Percentiles rank a stretch among this genome's conserved stretches.
These are phyloP conservation scores for Ustilago cynodontis DNA, from an alignment of 1,284 basidiomycete species.

Conservation along the genomic window DNA sequence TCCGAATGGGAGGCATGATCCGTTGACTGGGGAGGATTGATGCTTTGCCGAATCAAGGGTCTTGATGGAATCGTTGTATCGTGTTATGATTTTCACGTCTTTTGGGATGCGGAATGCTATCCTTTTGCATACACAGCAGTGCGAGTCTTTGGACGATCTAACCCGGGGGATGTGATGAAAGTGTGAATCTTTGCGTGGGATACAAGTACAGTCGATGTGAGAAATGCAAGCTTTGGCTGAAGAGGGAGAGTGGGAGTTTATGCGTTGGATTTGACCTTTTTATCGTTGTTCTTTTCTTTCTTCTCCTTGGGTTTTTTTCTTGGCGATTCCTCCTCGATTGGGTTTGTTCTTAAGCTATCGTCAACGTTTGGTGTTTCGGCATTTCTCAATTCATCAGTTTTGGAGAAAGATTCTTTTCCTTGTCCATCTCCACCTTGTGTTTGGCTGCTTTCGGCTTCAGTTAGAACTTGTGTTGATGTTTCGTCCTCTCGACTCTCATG, in stretches of 20 bases:
- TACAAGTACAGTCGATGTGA: neutral
- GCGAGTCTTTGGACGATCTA: too few relatives aligned
- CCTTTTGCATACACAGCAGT: too few relatives aligned
- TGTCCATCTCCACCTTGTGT: neutral
- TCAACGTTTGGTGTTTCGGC: conserved; percentile 18
- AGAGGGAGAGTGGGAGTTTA: neutral
- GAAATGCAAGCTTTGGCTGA: neutral
- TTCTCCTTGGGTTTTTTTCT: conserved; percentile 20
- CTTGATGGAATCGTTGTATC: too few relatives aligned
- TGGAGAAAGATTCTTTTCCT: conserved; percentile 15
- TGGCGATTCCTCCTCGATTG: conserved; percentile 4
- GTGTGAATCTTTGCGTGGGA: neutral
- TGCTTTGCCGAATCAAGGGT: too few relatives aligned
- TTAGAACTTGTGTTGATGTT: neutral
- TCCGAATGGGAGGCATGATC: conserved; percentile 30
- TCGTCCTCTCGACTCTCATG: neutral
- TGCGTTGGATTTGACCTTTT: conserved; percentile 19
- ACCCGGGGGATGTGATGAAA: too few relatives aligned
- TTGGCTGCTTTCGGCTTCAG: neutral
- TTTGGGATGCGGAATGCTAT: neutral
- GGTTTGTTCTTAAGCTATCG: neutral
- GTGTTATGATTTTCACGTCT: neutral
- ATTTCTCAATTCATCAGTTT: conserved; percentile 4
- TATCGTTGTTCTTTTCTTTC: conserved; percentile 30
- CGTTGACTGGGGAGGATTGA: conserved; percentile 9